phyloP scores from a whole-genome alignment of 495 filamentous ascomycete species.

The Penicillium fimorum region DNA sequence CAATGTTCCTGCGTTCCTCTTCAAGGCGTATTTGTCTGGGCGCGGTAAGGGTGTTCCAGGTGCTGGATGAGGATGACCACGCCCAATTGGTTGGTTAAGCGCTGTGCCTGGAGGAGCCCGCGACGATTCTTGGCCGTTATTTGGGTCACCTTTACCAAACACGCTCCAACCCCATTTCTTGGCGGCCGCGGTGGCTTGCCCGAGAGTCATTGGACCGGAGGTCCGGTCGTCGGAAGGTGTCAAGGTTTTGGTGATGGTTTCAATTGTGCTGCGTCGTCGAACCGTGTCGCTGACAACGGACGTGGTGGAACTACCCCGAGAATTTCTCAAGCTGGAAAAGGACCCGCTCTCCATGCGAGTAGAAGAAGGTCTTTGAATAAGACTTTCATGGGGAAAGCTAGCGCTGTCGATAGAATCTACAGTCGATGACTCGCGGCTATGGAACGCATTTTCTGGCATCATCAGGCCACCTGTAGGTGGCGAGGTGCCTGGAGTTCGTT shows the following conservation, averaged over 20 bases:
- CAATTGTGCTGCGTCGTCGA: constrained; percentile 42
- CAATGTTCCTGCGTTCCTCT: constrained; percentile 52
- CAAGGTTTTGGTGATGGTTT: constrained; percentile 40
- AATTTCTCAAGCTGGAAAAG: constrained; percentile 32
- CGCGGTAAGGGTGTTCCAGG: constrained; percentile 67
- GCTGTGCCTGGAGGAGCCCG: constrained; percentile 45
- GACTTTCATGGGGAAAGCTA: constrained; percentile 19
- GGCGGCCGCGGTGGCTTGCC: constrained; percentile 71
- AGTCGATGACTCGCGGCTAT: constrained; percentile 35
- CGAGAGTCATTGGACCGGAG: constrained; percentile 55
- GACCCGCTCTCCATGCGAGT: constrained; percentile 27
- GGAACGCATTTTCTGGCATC: constrained; percentile 25
- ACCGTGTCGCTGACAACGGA: constrained; percentile 33
- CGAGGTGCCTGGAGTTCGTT: constrained; percentile 51
- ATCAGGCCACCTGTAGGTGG: constrained; percentile 41
- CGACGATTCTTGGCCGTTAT: constrained; percentile 29
- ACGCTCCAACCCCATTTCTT: constrained; percentile 83
- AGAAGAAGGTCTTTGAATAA: constrained; percentile 29
- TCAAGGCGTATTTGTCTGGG: constrained; percentile 63
- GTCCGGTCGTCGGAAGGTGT: constrained; percentile 34
- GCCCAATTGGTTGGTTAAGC: constrained; percentile 67
- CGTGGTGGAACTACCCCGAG: constrained; percentile 31
- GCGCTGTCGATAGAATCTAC: constrained; percentile 33
- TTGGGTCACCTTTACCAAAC: constrained; percentile 55
- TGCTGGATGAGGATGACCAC: constrained; percentile 56